These are phyloP conservation scores for Thielaviopsis punctulata DNA, from an alignment of 2,329 filamentous ascomycete species.

Conservation along the genomic window DNA sequence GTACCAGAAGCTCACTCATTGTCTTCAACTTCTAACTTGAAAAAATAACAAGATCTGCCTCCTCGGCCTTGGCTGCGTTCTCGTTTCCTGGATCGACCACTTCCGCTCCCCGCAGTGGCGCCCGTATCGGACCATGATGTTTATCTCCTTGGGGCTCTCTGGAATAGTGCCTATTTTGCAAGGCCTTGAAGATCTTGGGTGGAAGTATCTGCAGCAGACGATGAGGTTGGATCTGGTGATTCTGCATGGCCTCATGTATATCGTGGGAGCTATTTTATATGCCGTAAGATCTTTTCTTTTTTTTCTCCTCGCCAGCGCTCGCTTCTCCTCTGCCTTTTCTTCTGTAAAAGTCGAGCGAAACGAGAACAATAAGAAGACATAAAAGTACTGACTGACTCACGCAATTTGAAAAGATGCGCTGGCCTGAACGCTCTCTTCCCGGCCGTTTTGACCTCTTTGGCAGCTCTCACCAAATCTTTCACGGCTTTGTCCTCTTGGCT, in stretches of 20 bases:
- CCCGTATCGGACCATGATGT: constrained; percentile 76
- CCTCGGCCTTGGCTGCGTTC: constrained; percentile 58
- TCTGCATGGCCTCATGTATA: constrained; percentile 67
- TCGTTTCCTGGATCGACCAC: constrained; percentile 60
- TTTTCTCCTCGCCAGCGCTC: background rate
- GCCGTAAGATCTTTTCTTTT: constrained; percentile 33
- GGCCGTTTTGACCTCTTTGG: constrained; percentile 80
- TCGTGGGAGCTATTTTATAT: constrained; percentile 71
- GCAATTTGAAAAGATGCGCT: constrained; percentile 37
- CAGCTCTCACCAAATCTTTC: constrained; percentile 91
- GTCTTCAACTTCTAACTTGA: background rate
- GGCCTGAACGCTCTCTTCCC: constrained; percentile 66
- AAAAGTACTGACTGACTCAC: background rate
- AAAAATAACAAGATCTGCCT: constrained; percentile 54
- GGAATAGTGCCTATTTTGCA: constrained; percentile 73
- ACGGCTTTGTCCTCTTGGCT: constrained; percentile 71
- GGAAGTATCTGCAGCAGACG: constrained; percentile 44
- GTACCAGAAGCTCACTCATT: background rate
- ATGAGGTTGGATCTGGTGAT: constrained; percentile 73
- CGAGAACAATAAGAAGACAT: background rate
- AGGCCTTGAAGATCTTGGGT: constrained; percentile 50
- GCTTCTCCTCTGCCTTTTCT: background rate
- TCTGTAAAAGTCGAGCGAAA: background rate
- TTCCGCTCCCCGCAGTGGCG: constrained; percentile 76
- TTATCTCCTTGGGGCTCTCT: constrained; percentile 70